A percentile compares a stretch with the other conserved stretches of the same genome.
Conservation (phyloP, 1,284 basidiomycete genomes). For the Irpex sp. region DNA sequence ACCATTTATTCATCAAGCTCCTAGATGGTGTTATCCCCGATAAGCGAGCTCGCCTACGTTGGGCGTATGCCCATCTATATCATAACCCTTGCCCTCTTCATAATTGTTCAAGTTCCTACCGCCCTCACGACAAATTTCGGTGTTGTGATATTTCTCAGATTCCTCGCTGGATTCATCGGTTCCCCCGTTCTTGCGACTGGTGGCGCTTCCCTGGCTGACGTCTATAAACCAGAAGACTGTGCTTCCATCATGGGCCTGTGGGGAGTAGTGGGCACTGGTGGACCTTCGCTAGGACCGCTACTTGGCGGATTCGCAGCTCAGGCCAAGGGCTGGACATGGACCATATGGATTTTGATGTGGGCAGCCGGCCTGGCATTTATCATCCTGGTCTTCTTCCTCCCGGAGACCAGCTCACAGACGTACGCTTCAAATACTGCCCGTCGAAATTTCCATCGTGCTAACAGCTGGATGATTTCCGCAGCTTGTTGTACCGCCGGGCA, state of each 20-base stretch:
- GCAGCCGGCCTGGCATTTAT: constrained; percentile 36
- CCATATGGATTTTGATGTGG: constrained; percentile 49
- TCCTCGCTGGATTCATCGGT: constrained; percentile 54
- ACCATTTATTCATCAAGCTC: constrained; percentile 19
- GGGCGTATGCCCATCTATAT: constrained; percentile 47
- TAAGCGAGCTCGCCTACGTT: constrained; percentile 33
- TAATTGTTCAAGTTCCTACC: constrained; percentile 50
- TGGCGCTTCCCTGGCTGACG: constrained; percentile 32
- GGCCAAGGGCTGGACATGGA: constrained; percentile 41
- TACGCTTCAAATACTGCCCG: neutral
- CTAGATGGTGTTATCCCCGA: neutral
- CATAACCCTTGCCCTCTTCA: constrained; percentile 47
- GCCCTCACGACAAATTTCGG: constrained; percentile 52
- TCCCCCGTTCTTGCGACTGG: constrained; percentile 32
- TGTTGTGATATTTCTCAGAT: constrained; percentile 55
- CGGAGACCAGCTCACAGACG: constrained; percentile 36
- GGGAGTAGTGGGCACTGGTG: constrained; percentile 49
- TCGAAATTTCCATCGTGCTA: neutral
- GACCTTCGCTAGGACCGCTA: constrained; percentile 40
- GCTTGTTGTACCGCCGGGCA: constrained; percentile 38
- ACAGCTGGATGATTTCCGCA: constrained; percentile 8
- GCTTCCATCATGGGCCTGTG: constrained; percentile 55
- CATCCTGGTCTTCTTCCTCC: constrained; percentile 41
- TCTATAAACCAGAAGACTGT: constrained; percentile 46
- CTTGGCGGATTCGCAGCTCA: constrained; percentile 37